phyloP scores from a whole-genome alignment of 768 basidiomycete species.

The Termitomyces sp. region DNA sequence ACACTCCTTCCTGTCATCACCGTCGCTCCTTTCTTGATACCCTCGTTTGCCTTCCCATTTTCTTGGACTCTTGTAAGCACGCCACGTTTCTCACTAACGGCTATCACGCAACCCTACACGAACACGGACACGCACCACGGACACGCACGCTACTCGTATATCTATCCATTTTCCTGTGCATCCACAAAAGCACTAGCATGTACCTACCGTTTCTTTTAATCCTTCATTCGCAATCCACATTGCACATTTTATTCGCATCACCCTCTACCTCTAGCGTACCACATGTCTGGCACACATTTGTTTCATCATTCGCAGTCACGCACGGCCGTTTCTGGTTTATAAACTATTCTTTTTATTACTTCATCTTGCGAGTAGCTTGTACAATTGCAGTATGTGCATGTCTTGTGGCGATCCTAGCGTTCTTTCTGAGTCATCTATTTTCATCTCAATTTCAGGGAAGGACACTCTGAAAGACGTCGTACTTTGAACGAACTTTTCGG shows the following conservation, averaged over 20 bases:
- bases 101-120: not conserved
- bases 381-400: not conserved
- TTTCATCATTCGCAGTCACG: not conserved
- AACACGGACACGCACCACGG: slow-evolving; percentile 6
- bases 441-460: not conserved
- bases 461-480: too few species aligned
- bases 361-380: not conserved
- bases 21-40: not conserved
- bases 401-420: not conserved
- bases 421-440: not conserved
- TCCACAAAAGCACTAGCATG: not conserved
- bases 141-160: slow-evolving; percentile 3
- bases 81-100: slow-evolving; percentile 1
- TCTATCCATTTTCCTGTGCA: not conserved
- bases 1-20: not conserved
- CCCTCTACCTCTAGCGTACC: not conserved
- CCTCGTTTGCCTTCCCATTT: not conserved
- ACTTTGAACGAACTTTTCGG: too few species aligned
- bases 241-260: not conserved
- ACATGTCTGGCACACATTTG: not conserved
- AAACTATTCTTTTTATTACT: not conserved
- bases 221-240: too few species aligned
- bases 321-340: not conserved
- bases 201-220: not conserved
- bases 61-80: not conserved